Conservation (phyloP, 768 basidiomycete species). For the Leccinum truebloodii region DNA sequence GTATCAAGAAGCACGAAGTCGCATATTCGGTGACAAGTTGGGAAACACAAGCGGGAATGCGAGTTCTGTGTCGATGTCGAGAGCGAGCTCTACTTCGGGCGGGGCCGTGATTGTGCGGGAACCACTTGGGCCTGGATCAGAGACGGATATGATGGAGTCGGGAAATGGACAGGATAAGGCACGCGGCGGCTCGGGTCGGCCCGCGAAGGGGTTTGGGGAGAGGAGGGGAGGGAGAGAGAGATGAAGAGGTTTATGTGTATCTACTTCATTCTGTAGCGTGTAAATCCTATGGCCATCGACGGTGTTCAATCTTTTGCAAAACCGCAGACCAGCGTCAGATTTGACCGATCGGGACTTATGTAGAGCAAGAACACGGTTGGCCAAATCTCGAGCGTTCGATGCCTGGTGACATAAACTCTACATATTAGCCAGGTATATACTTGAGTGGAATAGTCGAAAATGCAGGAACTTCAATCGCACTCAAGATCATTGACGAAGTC, state of each 20-base stretch:
- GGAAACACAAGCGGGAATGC: background rate
- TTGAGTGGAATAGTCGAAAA: no score
- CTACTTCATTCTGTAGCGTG: background rate
- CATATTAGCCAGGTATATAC: no score
- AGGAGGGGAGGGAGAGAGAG: slow-evolving; percentile 10
- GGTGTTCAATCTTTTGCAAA: background rate
- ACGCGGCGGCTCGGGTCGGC: background rate
- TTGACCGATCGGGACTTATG: background rate
- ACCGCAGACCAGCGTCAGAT: background rate
- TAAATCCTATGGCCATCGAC: background rate
- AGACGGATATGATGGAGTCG: slow-evolving; percentile 5
- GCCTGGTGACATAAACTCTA: no score
- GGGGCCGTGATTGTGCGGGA: slow-evolving; percentile 29
- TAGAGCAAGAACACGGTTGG: no score
- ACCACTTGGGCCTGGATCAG: slow-evolving; percentile 33
- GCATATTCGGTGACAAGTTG: slow-evolving; percentile 58
- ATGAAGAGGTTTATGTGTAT: background rate
- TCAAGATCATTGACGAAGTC: no score
- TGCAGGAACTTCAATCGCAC: no score
- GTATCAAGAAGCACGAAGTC: slow-evolving; percentile 71
- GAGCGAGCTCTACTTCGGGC: slow-evolving; percentile 1
- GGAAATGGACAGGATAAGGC: slow-evolving; percentile 4
- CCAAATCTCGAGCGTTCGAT: no score
- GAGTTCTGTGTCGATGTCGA: background rate
- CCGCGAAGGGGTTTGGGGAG: slow-evolving; percentile 32